These are phyloP conservation scores for Turritis glabra DNA, from an alignment of 345 rosid species.

Conservation along the genomic window DNA sequence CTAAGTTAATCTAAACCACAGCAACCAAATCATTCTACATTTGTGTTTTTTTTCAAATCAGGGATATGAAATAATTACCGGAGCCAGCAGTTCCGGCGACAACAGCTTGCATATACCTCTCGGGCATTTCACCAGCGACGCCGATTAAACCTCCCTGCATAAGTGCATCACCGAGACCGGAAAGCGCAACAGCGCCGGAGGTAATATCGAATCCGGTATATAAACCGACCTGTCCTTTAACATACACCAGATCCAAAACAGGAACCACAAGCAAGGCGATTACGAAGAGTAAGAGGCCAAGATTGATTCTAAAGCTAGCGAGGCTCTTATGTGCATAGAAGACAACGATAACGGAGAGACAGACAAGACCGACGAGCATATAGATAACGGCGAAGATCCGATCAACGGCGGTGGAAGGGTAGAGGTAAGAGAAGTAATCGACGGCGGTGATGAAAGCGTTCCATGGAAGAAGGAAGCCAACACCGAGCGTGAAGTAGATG, in stretches of 20 bases:
- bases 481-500: conserved; percentile 81
- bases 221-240: conserved; percentile 78
- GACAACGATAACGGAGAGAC: conserved; percentile 59
- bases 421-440: conserved; percentile 91
- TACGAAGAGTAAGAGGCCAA: conserved; percentile 62
- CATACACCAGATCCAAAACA: conserved; percentile 64
- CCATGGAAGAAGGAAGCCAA: conserved; percentile 97
- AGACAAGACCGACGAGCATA: conserved; percentile 63
- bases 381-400: conserved; percentile 85
- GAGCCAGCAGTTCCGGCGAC: conserved; percentile 97
- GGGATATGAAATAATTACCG: conserved; percentile 46
- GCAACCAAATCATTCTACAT: not conserved
- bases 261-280: conserved; percentile 73
- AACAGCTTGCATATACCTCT: conserved; percentile 88
- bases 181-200: conserved; percentile 51
- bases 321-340: conserved; percentile 68
- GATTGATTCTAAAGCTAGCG: conserved; percentile 73
- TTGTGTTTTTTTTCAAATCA: not conserved
- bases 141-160: conserved; percentile 91
- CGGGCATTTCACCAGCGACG: conserved; percentile 91
- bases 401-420: conserved; percentile 85
- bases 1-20: conserved; percentile 8
- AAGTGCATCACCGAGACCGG: conserved; percentile 83
- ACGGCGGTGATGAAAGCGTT: conserved; percentile 98
- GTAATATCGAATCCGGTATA: conserved; percentile 69